Conservation (phyloP, 1,284 basidiomycete genomes). For the Ustilago lituana region DNA sequence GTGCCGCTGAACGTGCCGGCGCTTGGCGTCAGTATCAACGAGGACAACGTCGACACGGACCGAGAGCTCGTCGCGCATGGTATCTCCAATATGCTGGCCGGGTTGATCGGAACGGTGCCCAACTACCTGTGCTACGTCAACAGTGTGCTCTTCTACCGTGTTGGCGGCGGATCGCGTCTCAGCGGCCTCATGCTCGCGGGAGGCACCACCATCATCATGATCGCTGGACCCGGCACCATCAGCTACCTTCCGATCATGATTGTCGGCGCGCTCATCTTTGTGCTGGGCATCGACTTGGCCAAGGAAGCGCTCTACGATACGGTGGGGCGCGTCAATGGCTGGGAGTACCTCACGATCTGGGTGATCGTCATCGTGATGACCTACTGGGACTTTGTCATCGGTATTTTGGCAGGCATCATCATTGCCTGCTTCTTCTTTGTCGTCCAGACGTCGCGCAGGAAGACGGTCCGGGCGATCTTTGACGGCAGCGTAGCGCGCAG, state of each 20-base stretch:
- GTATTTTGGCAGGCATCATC: conserved; percentile 89
- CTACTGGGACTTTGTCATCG: conserved; percentile 79
- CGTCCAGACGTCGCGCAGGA: conserved; percentile 83
- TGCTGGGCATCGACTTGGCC: conserved; percentile 90
- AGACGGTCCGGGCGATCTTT: conserved; percentile 62
- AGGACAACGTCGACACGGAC: conserved; percentile 89
- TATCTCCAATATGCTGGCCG: conserved; percentile 86
- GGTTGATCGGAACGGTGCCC: conserved; percentile 79
- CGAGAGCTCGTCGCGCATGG: conserved; percentile 93
- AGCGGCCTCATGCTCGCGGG: conserved; percentile 86
- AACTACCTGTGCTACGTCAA: conserved; percentile 70
- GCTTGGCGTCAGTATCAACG: conserved; percentile 88
- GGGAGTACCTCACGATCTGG: conserved; percentile 72
- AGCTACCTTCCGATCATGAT: conserved; percentile 67
- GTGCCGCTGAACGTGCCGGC: conserved; percentile 80
- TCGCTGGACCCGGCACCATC: conserved; percentile 77
- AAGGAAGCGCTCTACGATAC: conserved; percentile 97
- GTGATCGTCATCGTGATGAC: conserved; percentile 78
- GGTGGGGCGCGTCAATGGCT: conserved; percentile 76
- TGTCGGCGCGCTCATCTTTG: conserved; percentile 86
- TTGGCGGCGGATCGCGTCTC: conserved; percentile 85
- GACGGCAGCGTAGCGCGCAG: conserved; percentile 72
- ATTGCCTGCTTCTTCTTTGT: conserved; percentile 96
- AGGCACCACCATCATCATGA: conserved; percentile 78
- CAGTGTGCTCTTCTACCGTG: conserved; percentile 78